Evolutionary conservation across 495 filamentous ascomycete species (phyloP).

Genomic region (Bathelium albidoporum): DNA sequence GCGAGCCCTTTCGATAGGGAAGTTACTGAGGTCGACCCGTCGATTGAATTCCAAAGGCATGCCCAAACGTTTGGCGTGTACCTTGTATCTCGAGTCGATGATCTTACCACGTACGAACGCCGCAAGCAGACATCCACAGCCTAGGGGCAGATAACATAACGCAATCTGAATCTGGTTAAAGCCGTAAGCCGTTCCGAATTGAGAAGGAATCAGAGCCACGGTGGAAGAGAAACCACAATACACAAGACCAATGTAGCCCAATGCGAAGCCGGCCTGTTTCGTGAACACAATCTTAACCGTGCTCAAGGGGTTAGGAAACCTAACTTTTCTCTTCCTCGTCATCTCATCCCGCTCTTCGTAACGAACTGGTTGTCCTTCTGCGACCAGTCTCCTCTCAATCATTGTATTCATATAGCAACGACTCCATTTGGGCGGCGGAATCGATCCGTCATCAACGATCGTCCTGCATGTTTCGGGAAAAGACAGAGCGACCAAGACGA

Average conservation of each 20-base stretch:
- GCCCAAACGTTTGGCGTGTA: background rate
- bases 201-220: slow-evolving; percentile 16
- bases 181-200: slow-evolving; percentile 20
- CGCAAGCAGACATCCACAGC: slow-evolving; percentile 21
- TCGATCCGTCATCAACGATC: slow-evolving; percentile 61
- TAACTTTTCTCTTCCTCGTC: slow-evolving; percentile 18
- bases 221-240: slow-evolving; percentile 23
- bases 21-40: slow-evolving; percentile 17
- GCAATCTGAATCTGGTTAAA: slow-evolving; percentile 25
- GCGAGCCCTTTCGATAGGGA: slow-evolving; percentile 23
- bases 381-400: background rate
- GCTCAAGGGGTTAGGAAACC: slow-evolving; percentile 24
- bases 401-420: background rate
- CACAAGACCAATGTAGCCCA: slow-evolving; percentile 25
- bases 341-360: background rate
- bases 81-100: slow-evolving; percentile 25
- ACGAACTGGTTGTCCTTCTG: background rate
- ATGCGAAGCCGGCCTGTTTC: slow-evolving; percentile 24
- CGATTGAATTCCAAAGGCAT: background rate
- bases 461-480: slow-evolving; percentile 63
- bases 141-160: slow-evolving; percentile 26
- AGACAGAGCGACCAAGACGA: slow-evolving; percentile 29
- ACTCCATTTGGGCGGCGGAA: slow-evolving; percentile 30
- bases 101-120: slow-evolving; percentile 23
- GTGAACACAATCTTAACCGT: slow-evolving; percentile 23